phyloP scores from a whole-genome alignment of 768 basidiomycete genomes.

The Clitopilus hobsonii region DNA sequence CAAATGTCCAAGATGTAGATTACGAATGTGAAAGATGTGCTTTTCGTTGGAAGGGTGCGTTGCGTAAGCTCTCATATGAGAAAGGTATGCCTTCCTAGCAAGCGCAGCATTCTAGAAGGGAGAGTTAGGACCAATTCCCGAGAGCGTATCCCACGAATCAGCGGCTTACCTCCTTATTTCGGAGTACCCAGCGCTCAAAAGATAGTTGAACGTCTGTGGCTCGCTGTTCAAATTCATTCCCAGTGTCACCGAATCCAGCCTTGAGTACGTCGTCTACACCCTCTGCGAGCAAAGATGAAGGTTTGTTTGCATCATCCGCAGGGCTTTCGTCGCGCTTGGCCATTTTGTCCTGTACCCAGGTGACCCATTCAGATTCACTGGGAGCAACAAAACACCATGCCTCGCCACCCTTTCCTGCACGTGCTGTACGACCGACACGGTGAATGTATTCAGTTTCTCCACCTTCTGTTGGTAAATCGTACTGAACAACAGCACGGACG shows the following conservation, averaged over 20 bases:
- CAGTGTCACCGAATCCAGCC: conserved; percentile 83
- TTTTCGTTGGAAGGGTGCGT: conserved; percentile 96
- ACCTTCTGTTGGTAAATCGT: conserved; percentile 96
- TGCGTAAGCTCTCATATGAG: conserved; percentile 94
- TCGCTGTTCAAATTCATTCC: conserved; percentile 75
- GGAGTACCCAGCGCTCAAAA: conserved; percentile 91
- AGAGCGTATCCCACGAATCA: conserved; percentile 31
- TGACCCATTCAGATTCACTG: conserved; percentile 84
- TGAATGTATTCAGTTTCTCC: conserved; percentile 97
- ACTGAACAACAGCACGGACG: conserved; percentile 93
- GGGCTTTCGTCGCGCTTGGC: conserved; percentile 34
- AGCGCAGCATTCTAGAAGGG: conserved; percentile 61
- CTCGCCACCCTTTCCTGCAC: conserved; percentile 93
- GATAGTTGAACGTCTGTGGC: conserved; percentile 95
- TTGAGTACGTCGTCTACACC: conserved; percentile 67
- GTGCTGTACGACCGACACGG: conserved; percentile 93
- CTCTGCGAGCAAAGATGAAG: conserved; percentile 52
- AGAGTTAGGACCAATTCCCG: too few species aligned
- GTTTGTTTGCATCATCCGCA: conserved; percentile 25
- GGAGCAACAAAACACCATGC: conserved; percentile 92
- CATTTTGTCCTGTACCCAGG: conserved; percentile 87
- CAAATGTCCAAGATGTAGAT: conserved; percentile 91
- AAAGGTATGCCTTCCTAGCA: conserved; percentile 84
- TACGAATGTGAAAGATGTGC: conserved; percentile 92
- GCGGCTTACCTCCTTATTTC: conserved; percentile 63